These are phyloP conservation scores for Fusarium sp. DNA, from an alignment of 2,329 filamentous ascomycete species.

Conservation along the genomic window DNA sequence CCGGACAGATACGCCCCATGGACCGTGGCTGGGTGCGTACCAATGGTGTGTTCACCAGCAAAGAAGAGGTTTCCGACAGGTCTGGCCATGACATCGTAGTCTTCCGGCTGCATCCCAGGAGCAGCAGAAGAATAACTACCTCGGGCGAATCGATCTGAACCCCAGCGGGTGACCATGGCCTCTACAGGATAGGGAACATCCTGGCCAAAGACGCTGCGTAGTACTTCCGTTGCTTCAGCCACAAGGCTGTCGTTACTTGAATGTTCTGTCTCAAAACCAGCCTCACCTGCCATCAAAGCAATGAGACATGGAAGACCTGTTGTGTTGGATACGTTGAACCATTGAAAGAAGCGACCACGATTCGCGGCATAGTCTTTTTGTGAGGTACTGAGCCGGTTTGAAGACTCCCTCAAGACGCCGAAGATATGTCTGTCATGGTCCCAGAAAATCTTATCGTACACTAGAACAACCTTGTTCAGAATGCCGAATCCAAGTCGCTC, in stretches of 20 bases:
- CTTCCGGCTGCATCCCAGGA: constrained; percentile 80
- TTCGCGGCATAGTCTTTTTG: constrained; percentile 82
- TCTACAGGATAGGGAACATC: constrained; percentile 82
- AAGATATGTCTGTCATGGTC: constrained; percentile 91
- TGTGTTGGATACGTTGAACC: constrained; percentile 94
- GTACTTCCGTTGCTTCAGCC: constrained; percentile 79
- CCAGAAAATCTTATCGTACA: constrained; percentile 93
- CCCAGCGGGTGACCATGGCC: constrained; percentile 92
- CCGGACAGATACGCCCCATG: constrained; percentile 97
- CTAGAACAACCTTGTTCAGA: constrained; percentile 93
- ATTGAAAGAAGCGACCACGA: constrained; percentile 94
- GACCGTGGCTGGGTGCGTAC: constrained; percentile 94
- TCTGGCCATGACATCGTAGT: constrained; percentile 92
- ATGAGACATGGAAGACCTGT: constrained; percentile 88
- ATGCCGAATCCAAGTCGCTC: constrained; percentile 89
- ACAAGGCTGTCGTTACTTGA: constrained; percentile 80
- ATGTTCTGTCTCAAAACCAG: constrained; percentile 86
- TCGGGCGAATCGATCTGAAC: constrained; percentile 86
- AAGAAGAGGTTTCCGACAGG: constrained; percentile 90
- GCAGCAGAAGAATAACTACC: constrained; percentile 97
- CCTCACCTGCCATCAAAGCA: constrained; percentile 94
- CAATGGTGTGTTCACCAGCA: constrained; percentile 95
- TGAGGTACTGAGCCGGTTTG: constrained; percentile 73
- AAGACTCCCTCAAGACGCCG: constrained; percentile 83
- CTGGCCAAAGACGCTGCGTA: constrained; percentile 78